Evolutionary conservation across 164 flowering plant species (phyloP), one percentile per base, ranked within the genome.

Genomic region (Saururus chinensis): DNA sequence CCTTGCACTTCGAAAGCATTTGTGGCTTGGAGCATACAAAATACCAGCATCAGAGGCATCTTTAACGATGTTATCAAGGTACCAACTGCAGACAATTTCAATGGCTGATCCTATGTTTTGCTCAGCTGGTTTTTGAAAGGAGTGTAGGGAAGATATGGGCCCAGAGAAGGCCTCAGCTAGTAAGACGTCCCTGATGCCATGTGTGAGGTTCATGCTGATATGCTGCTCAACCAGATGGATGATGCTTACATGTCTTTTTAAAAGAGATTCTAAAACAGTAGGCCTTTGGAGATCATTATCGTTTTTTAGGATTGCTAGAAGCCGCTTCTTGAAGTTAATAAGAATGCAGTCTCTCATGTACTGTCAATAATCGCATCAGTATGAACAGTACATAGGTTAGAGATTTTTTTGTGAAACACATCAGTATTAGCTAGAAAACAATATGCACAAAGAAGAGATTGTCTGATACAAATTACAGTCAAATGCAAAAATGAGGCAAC

Each of bases 271-370:
- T 65, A 93, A 71, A 53, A 87, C 72, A 23, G 96, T 81, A 40
- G 99, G 99, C 40, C 99, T 81, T 63, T 93, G 97, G 69, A 93
- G 92, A 74, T 93, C 99, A 69, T 77, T 84, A 68, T 91, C 99
- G 64, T 88, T 84, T 77, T 84, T 90, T 54, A 93, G 74, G 37
- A 79, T 81, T 13, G 87, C 73, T 73, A 84, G 92, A 35, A 93
- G 73, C 80, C 96, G 84, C 80, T 93, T 79, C 76, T 80, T 85
- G 80, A 90, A 91, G 81, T 93, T 93, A 54, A 91, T 90, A 42
- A 93, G 86, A 62, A 93, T 83, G 81, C 97, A 88, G 65, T 93
- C 99, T 75, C 99, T 85, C 99, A 93, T 87, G 72, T 87, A 93
- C 97, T 93, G 93, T n/a, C n/a, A n/a, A n/a, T n/a, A n/a, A n/a